Base-by-base conservation (phyloP, 1,284 basidiomycete genomes). In the Ceratobasidium sp. region DNA sequence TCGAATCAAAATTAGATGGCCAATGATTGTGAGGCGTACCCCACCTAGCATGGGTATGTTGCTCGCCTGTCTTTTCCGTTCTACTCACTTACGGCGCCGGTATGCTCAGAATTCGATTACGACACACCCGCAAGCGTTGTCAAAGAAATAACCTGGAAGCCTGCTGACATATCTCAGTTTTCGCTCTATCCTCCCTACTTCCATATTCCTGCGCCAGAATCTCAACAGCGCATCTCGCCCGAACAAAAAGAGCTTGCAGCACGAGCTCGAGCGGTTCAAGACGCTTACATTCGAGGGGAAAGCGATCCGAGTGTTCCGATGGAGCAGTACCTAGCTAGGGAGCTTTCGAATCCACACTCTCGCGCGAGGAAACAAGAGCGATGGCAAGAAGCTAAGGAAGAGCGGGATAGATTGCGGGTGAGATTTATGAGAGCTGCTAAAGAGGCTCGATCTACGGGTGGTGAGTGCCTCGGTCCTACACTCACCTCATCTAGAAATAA, bases 291-390 rank as follows among this genome's bases (percentile, higher is more conserved):
- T 54, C 28, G 61, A 12, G 73, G 73, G 15, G 56, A 56, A 56
- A 28, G 7, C n/a, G 73, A 65, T 62, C 17, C 62, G 15, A 75
- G 73, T 17, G 85, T 86, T 9, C 91, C 92, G 12, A 87, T 93
- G 78, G 93, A 95, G 82, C 82, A 88, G 20, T 89, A 90, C 82
- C 83, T 95, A 75, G 83, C 86, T 44, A 88, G 88, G 79, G 93
- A 95, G 82, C 89, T 95, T 56, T 88, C 92, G 33, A 94, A 94
- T 83, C 93, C 93, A 44, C 92, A 94, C 82, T 91, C 92, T 15
- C 91, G 93, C 28, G 91, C 92, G 10, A 94, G 93, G 87, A 94
- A 93, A 83, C 91, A 93, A 81, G 86, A 87, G 62, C 90, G 94
- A 79, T 94, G 92, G 91, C 89, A 93, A 82, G 86, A 86, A 6